Evolutionary conservation across 176 grass and related monocot genomes (phyloP).

Genomic region (Cocos nucifera): DNA sequence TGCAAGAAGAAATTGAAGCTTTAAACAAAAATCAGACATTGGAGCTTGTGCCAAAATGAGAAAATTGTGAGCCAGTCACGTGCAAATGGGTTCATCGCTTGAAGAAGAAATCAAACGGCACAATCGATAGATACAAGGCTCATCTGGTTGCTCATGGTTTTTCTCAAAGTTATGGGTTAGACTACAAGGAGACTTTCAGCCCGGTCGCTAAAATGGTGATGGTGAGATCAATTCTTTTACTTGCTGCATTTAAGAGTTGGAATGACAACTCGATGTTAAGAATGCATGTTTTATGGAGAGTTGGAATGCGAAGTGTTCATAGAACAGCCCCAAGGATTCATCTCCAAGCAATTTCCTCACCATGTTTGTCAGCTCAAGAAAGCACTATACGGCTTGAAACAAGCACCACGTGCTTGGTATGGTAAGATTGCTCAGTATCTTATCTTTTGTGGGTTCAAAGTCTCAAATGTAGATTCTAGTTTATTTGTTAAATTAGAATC

Average conservation of each 20-base stretch:
- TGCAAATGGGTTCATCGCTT: not conserved
- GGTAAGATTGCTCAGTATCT: conserved; percentile 3
- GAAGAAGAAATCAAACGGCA: not conserved
- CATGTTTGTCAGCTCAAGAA: not conserved
- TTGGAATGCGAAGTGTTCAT: not conserved
- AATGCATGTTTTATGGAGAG: conserved; percentile 1
- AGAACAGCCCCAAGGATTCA: not conserved
- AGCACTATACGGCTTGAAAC: not conserved
- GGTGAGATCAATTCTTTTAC: not conserved
- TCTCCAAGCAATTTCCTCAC: not conserved
- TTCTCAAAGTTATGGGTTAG: not conserved
- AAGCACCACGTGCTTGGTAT: not conserved
- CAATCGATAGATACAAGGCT: not conserved
- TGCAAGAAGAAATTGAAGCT: not conserved
- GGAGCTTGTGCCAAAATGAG: not conserved
- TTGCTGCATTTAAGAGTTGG: not conserved
- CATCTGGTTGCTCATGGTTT: not conserved
- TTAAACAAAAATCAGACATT: not conserved
- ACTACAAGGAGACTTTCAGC: not conserved
- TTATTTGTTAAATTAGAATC: not conserved
- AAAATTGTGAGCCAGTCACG: not conserved
- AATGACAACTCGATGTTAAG: conserved; percentile 2
- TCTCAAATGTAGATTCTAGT: not conserved
- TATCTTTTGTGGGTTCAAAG: too few species aligned
- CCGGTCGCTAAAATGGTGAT: not conserved